Percentiles rank a stretch among this genome's conserved stretches.
Conservation (phyloP, 1,284 basidiomycete species). For the Melanopsichium pennsylvanicum region DNA sequence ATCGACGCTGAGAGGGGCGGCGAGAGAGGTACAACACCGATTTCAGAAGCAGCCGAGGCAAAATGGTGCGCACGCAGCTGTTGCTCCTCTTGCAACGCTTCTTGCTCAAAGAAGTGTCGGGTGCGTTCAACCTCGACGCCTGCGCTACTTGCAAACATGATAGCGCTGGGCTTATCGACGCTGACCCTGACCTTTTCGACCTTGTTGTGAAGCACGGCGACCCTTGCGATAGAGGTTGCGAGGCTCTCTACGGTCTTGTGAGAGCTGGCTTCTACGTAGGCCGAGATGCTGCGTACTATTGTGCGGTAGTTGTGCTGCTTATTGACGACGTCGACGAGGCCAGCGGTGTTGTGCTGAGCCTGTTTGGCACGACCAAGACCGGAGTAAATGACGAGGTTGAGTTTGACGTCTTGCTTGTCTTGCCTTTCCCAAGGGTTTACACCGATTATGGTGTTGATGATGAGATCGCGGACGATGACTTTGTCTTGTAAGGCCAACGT, state of each 20-base stretch:
- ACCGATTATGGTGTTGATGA: conserved; percentile 75
- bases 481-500: conserved; percentile 42
- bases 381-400: conserved; percentile 71
- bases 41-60: background rate
- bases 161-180: conserved; percentile 79
- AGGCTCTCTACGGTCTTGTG: conserved; percentile 81
- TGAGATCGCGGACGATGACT: conserved; percentile 70
- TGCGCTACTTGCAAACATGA: conserved; percentile 75
- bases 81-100: conserved; percentile 25
- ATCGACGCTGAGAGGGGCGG: too few relatives aligned
- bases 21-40: background rate
- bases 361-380: conserved; percentile 35
- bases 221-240: conserved; percentile 72
- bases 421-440: conserved; percentile 77
- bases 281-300: conserved; percentile 57
- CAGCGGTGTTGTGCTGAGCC: conserved; percentile 10
- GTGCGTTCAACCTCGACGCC: conserved; percentile 73
- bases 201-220: conserved; percentile 66
- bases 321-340: conserved; percentile 48
- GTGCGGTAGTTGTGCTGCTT: conserved; percentile 46
- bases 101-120: conserved; percentile 64
- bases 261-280: conserved; percentile 69
- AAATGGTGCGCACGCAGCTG: conserved; percentile 9
- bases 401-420: conserved; percentile 75
- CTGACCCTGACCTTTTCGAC: conserved; percentile 68